Conservation (phyloP, 202 grass and related monocot species). For the Elaeis oleifera region DNA sequence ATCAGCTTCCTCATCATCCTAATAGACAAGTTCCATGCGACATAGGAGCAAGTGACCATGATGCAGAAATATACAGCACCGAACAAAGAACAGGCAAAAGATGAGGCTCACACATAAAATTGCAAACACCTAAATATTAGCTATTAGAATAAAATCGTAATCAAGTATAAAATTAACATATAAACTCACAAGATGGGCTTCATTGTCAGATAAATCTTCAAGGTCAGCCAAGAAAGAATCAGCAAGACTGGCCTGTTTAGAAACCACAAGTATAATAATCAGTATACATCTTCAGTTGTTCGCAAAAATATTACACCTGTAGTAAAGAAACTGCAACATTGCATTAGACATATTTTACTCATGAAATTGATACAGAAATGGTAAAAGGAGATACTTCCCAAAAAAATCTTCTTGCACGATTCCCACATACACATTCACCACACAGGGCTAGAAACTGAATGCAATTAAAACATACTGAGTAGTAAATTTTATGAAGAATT, state of each 20-base stretch:
- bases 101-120: background rate
- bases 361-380: no score
- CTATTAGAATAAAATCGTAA: no score
- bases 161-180: slow-evolving; percentile 1
- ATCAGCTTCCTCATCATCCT: slow-evolving; percentile 74
- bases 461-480: no score
- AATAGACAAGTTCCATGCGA: background rate
- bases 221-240: slow-evolving; percentile 84
- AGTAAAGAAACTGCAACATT: no score
- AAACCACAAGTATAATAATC: background rate
- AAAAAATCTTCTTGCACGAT: no score
- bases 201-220: slow-evolving; percentile 72
- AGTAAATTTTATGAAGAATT: no score
- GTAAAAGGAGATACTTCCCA: no score
- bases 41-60: background rate
- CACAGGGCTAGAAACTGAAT: no score
- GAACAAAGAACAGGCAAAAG: background rate
- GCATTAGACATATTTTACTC: no score
- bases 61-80: background rate
- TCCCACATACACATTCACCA: no score
- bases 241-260: slow-evolving; percentile 55
- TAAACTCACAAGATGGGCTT: slow-evolving; percentile 50
- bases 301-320: no score
- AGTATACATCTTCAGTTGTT: no score
- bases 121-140: background rate